Evolutionary conservation across 164 flowering plant species (phyloP).

Genomic region (Chimonanthus praecox): DNA sequence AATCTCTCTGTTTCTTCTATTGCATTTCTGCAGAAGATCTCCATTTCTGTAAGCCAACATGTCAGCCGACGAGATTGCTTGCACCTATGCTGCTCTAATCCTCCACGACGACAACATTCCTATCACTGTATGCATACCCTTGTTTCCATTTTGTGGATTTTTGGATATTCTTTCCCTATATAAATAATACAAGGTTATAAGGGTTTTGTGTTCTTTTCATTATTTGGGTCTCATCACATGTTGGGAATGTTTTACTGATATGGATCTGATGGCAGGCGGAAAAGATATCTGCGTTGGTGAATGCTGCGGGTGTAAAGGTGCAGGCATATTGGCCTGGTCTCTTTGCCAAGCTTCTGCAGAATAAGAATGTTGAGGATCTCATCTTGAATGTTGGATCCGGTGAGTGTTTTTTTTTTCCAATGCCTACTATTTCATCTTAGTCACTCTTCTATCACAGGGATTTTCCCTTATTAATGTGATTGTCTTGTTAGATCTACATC

Average conservation of each 20-base stretch:
- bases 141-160: background rate
- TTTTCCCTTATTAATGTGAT: no score
- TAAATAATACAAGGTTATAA: no score
- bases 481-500: no score
- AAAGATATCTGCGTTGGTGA: constrained; percentile 13
- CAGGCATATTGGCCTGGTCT: constrained; percentile 18
- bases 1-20: no score
- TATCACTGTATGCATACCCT: constrained; percentile 9
- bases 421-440: background rate
- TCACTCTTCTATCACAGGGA: background rate
- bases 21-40: background rate
- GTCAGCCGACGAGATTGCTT: constrained; percentile 13
- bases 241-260: background rate
- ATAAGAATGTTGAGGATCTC: constrained; percentile 12
- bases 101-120: constrained; percentile 20
- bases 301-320: constrained; percentile 11
- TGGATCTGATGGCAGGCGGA: constrained; percentile 8
- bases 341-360: constrained; percentile 16
- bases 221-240: background rate
- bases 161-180: background rate
- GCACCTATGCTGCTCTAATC: constrained; percentile 16
- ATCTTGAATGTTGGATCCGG: constrained; percentile 17
- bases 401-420: background rate
- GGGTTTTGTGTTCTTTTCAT: no score
- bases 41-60: background rate